These are phyloP conservation scores for Leccinum ochraceum DNA, from an alignment of 768 basidiomycete genomes.

Conservation along the genomic window DNA sequence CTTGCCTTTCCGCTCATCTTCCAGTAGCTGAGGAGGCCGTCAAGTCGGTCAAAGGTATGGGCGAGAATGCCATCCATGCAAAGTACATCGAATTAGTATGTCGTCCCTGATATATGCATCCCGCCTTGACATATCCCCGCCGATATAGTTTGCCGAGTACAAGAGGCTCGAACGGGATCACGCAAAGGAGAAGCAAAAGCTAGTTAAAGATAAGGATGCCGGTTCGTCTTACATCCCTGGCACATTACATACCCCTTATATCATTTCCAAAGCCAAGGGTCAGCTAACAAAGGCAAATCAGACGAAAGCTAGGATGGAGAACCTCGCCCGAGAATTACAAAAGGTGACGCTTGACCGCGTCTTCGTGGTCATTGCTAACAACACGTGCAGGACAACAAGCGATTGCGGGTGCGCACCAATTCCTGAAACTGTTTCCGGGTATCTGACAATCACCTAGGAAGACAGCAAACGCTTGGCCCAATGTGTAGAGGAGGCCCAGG, in stretches of 20 bases:
- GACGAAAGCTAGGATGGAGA: conserved; percentile 89
- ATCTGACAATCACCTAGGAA: conserved; percentile 52
- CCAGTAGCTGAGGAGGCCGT: conserved; percentile 81
- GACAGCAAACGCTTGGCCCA: conserved; percentile 79
- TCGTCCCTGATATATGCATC: conserved; percentile 20
- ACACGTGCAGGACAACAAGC: conserved; percentile 76
- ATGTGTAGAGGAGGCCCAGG: conserved; percentile 84
- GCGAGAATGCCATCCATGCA: conserved; percentile 78
- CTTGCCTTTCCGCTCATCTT: conserved; percentile 14
- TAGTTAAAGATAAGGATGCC: conserved; percentile 88
- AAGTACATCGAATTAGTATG: conserved; percentile 89
- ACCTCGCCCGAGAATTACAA: conserved; percentile 83
- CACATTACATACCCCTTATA: conserved; percentile 16
- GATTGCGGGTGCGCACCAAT: conserved; percentile 62
- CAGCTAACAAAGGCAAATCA: conserved; percentile 88
- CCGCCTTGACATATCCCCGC: conserved; percentile 24
- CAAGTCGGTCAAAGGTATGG: conserved; percentile 80
- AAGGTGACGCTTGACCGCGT: conserved; percentile 51
- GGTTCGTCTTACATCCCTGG: conserved; percentile 44
- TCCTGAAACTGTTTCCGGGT: conserved; percentile 9
- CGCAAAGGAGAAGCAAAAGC: conserved; percentile 89
- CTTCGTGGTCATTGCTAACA: conserved; percentile 19
- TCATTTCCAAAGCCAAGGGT: conserved; percentile 59
- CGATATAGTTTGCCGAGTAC: conserved; percentile 78
- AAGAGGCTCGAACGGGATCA: conserved; percentile 87